Evolutionary conservation across 768 basidiomycete genomes (phyloP).

Genomic region (Termitomyces eurrhizus): DNA sequence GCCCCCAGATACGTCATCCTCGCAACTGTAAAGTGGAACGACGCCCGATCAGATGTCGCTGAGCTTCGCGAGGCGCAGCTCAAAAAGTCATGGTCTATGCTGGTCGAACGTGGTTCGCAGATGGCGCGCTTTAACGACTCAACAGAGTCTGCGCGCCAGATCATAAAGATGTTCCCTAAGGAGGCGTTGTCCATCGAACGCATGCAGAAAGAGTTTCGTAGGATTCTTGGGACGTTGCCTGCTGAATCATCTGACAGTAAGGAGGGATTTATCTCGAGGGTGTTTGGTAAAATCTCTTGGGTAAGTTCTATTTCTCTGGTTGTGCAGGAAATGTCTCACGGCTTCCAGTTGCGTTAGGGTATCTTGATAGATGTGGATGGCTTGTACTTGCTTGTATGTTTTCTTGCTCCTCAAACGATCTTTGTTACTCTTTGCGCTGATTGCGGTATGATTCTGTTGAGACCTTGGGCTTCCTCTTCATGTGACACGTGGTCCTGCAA

Average conservation of each 20-base stretch:
- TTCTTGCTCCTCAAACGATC: background rate
- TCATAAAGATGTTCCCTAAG: slow-evolving; percentile 9
- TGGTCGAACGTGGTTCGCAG: slow-evolving; percentile 7
- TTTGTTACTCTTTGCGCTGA: background rate
- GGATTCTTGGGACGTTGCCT: slow-evolving; percentile 7
- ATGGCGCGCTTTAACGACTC: slow-evolving; percentile 8
- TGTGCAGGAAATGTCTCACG: background rate
- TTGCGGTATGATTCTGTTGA: background rate
- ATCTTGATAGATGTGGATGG: background rate
- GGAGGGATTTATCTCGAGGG: slow-evolving; percentile 10
- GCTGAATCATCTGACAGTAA: background rate
- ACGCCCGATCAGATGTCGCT: background rate
- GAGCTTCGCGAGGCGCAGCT: slow-evolving; percentile 11
- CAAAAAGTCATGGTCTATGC: slow-evolving; percentile 8
- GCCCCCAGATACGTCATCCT: slow-evolving; percentile 10
- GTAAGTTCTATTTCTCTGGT: background rate
- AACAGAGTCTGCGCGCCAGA: slow-evolving; percentile 6
- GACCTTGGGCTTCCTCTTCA: too few relatives aligned
- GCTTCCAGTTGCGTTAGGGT: background rate
- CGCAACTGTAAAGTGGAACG: slow-evolving; percentile 11
- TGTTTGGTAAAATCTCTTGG: slow-evolving; percentile 8
- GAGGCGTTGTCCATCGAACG: slow-evolving; percentile 4
- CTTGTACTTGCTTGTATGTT: background rate
- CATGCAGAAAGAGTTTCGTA: slow-evolving; percentile 9
- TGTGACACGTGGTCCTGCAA: too few relatives aligned